Percentiles rank a stretch among this genome's conserved stretches.
phyloP scores from a whole-genome alignment of 2,329 filamentous ascomycete genomes.

The Colletotrichum sp. region DNA sequence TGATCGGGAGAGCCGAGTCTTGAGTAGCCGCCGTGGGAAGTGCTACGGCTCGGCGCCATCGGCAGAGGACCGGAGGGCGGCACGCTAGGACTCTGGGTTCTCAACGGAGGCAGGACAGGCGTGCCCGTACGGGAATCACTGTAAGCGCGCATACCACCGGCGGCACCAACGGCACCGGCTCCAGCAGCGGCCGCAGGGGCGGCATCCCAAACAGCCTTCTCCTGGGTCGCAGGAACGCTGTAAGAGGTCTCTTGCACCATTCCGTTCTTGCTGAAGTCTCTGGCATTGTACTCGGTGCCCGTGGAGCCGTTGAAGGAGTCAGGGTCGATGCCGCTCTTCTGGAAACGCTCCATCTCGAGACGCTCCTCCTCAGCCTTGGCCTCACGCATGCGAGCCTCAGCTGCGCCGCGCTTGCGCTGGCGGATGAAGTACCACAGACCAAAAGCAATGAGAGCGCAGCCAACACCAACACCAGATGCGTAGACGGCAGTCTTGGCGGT shows the following conservation, averaged over 20 bases:
- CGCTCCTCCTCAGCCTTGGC: conserved; percentile 52
- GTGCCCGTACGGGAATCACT: conserved; percentile 1
- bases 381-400: conserved; percentile 53
- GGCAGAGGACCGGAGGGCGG: conserved; percentile 19
- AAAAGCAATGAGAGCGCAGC: conserved; percentile 42
- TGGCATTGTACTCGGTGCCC: conserved; percentile 41
- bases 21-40: conserved; percentile 16
- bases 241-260: conserved; percentile 32
- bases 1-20: conserved; percentile 14
- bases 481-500: conserved; percentile 60
- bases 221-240: conserved; percentile 32
- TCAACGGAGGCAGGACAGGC: conserved; percentile 7
- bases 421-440: conserved; percentile 59
- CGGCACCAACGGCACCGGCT: neutral
- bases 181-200: conserved; percentile 24
- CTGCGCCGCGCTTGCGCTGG: conserved; percentile 56
- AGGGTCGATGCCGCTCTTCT: conserved; percentile 51
- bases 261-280: conserved; percentile 32
- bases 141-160: conserved; percentile 12
- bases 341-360: conserved; percentile 55
- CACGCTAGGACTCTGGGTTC: conserved; percentile 18
- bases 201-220: conserved; percentile 29
- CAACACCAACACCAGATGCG: conserved; percentile 50
- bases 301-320: conserved; percentile 45
- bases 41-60: conserved; percentile 15